Conservation (phyloP, 345 rosid genomes). For the Heritiera fomes region DNA sequence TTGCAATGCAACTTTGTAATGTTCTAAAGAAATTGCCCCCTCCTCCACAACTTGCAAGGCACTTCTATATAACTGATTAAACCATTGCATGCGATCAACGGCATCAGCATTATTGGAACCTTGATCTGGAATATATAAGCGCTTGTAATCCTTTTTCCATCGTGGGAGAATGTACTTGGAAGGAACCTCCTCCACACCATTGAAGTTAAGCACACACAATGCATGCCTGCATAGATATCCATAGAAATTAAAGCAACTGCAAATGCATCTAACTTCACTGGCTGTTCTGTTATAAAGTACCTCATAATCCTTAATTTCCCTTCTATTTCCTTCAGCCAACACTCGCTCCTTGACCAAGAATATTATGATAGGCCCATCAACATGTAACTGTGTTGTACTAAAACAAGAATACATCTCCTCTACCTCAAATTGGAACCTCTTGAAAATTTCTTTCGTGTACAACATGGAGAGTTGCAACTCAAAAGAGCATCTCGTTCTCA, state of each 20-base stretch:
- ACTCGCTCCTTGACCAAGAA: constrained; percentile 79
- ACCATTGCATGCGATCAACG: constrained; percentile 44
- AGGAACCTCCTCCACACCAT: constrained; percentile 75
- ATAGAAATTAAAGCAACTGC: constrained; percentile 79
- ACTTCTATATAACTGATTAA: constrained; percentile 52
- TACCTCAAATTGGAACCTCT: constrained; percentile 76
- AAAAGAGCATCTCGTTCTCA: constrained; percentile 70
- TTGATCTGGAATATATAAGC: constrained; percentile 39
- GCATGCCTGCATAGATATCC: constrained; percentile 92
- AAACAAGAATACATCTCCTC: constrained; percentile 89
- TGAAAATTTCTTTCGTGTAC: constrained; percentile 67
- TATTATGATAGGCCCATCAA: constrained; percentile 63
- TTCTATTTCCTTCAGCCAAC: constrained; percentile 49
- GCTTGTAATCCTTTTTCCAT: constrained; percentile 72
- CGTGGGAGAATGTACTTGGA: constrained; percentile 53
- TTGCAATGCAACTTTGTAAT: constrained; percentile 61
- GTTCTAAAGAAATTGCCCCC: constrained; percentile 62
- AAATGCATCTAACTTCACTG: constrained; percentile 75
- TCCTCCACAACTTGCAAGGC: constrained; percentile 72
- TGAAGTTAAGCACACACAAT: constrained; percentile 68
- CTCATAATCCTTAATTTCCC: constrained; percentile 65
- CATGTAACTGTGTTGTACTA: constrained; percentile 67
- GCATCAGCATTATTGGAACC: constrained; percentile 23
- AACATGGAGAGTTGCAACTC: constrained; percentile 80
- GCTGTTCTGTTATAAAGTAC: constrained; percentile 75